Conservation (phyloP, 768 basidiomycete species). For the Kwoniella botswanensis region DNA sequence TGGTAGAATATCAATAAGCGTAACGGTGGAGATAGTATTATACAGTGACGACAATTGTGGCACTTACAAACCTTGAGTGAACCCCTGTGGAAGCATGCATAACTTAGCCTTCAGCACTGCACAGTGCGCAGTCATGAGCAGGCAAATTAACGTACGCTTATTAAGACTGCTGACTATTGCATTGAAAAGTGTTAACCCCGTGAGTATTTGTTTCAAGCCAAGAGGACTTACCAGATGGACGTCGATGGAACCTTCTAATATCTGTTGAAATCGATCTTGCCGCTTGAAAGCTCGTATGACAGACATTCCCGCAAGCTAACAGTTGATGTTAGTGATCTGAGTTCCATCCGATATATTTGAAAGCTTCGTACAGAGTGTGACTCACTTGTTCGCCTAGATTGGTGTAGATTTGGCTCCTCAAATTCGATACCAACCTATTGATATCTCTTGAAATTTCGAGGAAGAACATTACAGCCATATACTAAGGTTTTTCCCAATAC, state of each 20-base stretch:
- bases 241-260: slow-evolving; percentile 5
- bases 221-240: background rate
- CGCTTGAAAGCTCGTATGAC: slow-evolving; percentile 44
- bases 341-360: too few relatives aligned
- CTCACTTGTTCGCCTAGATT: slow-evolving; percentile 46
- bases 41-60: background rate
- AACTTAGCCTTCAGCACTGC: background rate
- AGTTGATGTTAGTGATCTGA: too few relatives aligned
- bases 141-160: background rate
- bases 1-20: slow-evolving; percentile 19
- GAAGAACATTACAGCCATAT: slow-evolving; percentile 39
- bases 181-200: background rate
- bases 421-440: slow-evolving; percentile 44
- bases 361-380: too few relatives aligned
- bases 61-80: slow-evolving; percentile 14
- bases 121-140: background rate
- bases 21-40: background rate
- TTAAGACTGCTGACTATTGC: background rate
- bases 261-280: slow-evolving; percentile 29
- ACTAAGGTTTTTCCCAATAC: slow-evolving; percentile 25
- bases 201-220: background rate
- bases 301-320: slow-evolving; percentile 35
- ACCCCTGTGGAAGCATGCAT: background rate
- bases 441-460: slow-evolving; percentile 43
- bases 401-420: slow-evolving; percentile 40